These are phyloP conservation scores for Euphorbia peplus DNA, from an alignment of 345 rosid genomes.

Conservation along the genomic window DNA sequence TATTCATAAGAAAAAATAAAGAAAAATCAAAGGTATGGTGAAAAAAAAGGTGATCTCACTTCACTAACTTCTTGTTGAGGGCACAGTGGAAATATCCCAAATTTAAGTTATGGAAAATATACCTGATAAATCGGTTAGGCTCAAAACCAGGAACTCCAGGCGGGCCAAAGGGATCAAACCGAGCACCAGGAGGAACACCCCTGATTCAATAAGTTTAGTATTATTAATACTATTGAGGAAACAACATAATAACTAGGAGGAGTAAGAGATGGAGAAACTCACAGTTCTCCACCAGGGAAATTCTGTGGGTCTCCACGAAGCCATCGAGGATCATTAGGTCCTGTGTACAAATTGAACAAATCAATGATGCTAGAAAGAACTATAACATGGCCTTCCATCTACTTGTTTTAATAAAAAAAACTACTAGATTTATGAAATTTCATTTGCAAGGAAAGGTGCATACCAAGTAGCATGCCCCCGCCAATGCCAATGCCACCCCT, in stretches of 20 bases:
- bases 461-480: conserved; percentile 83
- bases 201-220: conserved; percentile 38
- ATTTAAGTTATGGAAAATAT: not conserved
- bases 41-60: not conserved
- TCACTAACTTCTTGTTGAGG: not conserved
- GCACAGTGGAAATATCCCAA: too few relatives aligned
- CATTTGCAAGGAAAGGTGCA: conserved; percentile 10
- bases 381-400: not conserved
- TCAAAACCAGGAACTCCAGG: conserved; percentile 84
- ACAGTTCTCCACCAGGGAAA: conserved; percentile 56
- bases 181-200: conserved; percentile 86
- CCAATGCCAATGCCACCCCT: conserved; percentile 55
- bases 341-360: conserved; percentile 41
- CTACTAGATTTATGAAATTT: not conserved
- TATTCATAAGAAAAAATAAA: not conserved
- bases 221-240: conserved; percentile 3
- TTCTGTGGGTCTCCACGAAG: conserved; percentile 36
- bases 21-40: not conserved
- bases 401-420: not conserved
- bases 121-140: conserved; percentile 73
- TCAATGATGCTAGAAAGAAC: not conserved
- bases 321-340: conserved; percentile 72
- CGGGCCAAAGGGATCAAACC: conserved; percentile 90
- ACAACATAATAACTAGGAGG: not conserved
- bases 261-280: conserved; percentile 23